phyloP scores from a whole-genome alignment of 768 basidiomycete genomes.

The Mrakia blollopis region DNA sequence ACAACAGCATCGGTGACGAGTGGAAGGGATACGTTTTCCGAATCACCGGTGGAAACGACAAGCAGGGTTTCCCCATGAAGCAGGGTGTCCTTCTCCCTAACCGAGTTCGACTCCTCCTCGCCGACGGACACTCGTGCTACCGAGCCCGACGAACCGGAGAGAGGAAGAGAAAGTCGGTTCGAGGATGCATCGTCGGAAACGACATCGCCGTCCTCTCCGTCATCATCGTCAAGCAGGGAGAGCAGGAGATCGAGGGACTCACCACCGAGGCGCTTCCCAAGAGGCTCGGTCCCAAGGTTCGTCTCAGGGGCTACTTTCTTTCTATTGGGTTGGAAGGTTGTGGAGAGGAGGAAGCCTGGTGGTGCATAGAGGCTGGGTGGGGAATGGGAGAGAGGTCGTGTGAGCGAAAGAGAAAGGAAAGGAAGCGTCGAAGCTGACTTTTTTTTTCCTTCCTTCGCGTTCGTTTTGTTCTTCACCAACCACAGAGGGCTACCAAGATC shows the following conservation, averaged over 20 bases:
- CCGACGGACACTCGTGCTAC: slow-evolving; percentile 98
- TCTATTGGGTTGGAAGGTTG: not conserved
- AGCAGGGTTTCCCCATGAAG: slow-evolving; percentile 99
- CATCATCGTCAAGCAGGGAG: slow-evolving; percentile 95
- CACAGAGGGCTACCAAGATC: slow-evolving; percentile 74
- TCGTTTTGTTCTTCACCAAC: not conserved
- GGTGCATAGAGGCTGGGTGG: too few relatives aligned
- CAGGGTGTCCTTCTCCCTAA: slow-evolving; percentile 93
- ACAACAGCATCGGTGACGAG: slow-evolving; percentile 75
- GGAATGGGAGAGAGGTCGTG: too few relatives aligned
- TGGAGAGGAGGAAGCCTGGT: too few relatives aligned
- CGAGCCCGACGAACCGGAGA: slow-evolving; percentile 86
- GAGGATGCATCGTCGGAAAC: slow-evolving; percentile 94
- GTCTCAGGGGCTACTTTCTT: not conserved
- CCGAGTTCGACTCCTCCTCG: slow-evolving; percentile 88
- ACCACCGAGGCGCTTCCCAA: slow-evolving; percentile 91
- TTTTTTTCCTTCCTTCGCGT: not conserved
- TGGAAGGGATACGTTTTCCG: slow-evolving; percentile 95
- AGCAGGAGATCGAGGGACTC: slow-evolving; percentile 78
- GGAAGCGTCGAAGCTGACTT: not conserved
- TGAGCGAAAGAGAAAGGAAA: not conserved
- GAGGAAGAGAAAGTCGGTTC: slow-evolving; percentile 97
- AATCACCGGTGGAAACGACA: slow-evolving; percentile 88
- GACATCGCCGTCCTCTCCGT: slow-evolving; percentile 93
- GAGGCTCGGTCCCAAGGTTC: slow-evolving; percentile 83